Evolutionary conservation across 2,329 filamentous ascomycete genomes (phyloP).

Genomic region (Colletotrichum incanum): DNA sequence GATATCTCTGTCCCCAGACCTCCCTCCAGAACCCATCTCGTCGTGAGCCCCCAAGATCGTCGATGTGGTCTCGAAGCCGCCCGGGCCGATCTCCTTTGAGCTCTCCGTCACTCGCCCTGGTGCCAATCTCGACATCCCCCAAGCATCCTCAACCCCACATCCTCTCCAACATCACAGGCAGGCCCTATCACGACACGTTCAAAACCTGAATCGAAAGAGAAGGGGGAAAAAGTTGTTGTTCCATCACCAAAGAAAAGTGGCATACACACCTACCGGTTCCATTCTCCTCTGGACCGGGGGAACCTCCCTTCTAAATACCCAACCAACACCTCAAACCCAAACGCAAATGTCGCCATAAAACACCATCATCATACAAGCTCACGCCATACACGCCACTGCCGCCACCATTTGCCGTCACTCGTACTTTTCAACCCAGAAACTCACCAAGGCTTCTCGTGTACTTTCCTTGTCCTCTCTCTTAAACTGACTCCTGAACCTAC

Average conservation of each 20-base stretch:
- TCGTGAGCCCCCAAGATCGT: not conserved
- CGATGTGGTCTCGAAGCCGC: not conserved
- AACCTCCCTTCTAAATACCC: not conserved
- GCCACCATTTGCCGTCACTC: not conserved
- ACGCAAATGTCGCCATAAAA: conserved; percentile 9
- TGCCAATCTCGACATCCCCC: not conserved
- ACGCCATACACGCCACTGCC: conserved; percentile 1
- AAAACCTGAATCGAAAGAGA: too few species aligned
- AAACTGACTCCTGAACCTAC: not conserved
- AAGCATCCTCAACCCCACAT: not conserved
- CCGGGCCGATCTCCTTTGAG: not conserved
- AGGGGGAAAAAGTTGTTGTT: too few species aligned
- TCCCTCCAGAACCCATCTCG: not conserved
- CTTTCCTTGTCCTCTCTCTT: not conserved
- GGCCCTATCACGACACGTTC: not conserved
- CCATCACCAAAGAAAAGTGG: not conserved
- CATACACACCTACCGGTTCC: not conserved
- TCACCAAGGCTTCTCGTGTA: too few species aligned
- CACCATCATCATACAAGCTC: conserved; percentile 3
- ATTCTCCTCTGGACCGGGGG: not conserved
- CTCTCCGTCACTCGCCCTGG: not conserved
- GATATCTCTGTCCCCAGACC: not conserved
- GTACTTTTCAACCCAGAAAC: not conserved
- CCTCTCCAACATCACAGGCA: not conserved
- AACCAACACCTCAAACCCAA: not conserved